Percentiles rank a stretch among this genome's conserved stretches.
phyloP scores from a whole-genome alignment of 2,329 filamentous ascomycete genomes.

The Alternaria brassicicola region DNA sequence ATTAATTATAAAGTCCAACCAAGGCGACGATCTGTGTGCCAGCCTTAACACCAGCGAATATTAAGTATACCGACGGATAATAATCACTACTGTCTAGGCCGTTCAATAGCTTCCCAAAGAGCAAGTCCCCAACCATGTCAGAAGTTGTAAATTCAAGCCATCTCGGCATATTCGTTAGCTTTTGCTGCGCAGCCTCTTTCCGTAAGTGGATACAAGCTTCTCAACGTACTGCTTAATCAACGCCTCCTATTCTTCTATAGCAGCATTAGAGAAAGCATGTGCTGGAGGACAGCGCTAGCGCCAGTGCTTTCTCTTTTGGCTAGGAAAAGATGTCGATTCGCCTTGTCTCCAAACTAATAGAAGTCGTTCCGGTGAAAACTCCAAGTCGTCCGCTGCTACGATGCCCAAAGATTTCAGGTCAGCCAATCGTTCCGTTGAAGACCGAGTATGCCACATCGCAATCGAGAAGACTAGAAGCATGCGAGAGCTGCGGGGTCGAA shows the following conservation, averaged over 20 bases:
- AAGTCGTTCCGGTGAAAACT: not conserved
- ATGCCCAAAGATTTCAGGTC: conserved; percentile 47
- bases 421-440: conserved; percentile 33
- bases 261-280: conserved; percentile 47
- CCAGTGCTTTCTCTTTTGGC: conserved; percentile 30
- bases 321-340: conserved; percentile 7
- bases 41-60: not conserved
- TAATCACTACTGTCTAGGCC: conserved; percentile 40
- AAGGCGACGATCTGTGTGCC: not conserved
- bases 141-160: conserved; percentile 50
- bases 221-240: conserved; percentile 42
- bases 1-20: not conserved
- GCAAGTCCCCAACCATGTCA: conserved; percentile 51
- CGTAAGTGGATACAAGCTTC: conserved; percentile 3
- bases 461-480: no score
- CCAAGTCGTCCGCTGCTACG: not conserved
- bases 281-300: conserved; percentile 37
- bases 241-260: conserved; percentile 43
- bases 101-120: conserved; percentile 50
- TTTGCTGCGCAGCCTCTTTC: not conserved
- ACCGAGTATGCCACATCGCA: no score
- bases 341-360: not conserved
- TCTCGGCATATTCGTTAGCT: not conserved
- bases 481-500: no score
- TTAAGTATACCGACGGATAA: conserved; percentile 39